Conservation (phyloP, 257 asterid species). For the Scutellaria baicalensis region DNA sequence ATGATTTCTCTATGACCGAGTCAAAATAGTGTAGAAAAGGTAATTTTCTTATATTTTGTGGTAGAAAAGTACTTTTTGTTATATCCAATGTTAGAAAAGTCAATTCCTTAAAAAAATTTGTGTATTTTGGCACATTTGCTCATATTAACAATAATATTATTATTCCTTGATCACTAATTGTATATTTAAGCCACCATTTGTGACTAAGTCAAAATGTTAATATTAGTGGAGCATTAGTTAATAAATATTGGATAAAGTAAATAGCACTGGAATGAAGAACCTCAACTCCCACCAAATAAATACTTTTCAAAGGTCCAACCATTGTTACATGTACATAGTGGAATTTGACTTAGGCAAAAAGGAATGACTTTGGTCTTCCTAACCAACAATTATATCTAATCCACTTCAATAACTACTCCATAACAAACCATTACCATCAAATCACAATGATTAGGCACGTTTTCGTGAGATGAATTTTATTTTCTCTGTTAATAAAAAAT, state of each 20-base stretch:
- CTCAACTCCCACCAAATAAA: slow-evolving; percentile 12
- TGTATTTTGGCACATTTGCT: too few relatives aligned
- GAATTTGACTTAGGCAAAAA: slow-evolving; percentile 14
- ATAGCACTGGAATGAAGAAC: slow-evolving; percentile 25
- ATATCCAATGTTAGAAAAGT: too few relatives aligned
- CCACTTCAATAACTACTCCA: slow-evolving; percentile 24
- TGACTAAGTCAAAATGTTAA: slow-evolving; percentile 20
- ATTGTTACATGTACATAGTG: background rate
- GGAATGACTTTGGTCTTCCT: slow-evolving; percentile 13
- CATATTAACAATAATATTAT: background rate
- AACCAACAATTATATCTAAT: slow-evolving; percentile 2
- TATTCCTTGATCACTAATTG: slow-evolving; percentile 7
- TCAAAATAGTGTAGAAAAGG: too few relatives aligned
- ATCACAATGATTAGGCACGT: slow-evolving; percentile 11
- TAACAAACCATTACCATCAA: slow-evolving; percentile 12
- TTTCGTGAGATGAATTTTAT: background rate
- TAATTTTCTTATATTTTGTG: too few relatives aligned
- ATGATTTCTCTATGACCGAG: too few relatives aligned
- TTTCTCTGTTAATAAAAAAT: too few relatives aligned
- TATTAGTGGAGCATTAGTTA: slow-evolving; percentile 20
- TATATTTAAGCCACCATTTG: slow-evolving; percentile 14
- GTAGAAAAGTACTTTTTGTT: too few relatives aligned
- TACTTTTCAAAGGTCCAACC: slow-evolving; percentile 3
- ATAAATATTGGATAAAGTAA: slow-evolving; percentile 7
- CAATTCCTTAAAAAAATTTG: too few relatives aligned